Base-by-base conservation (phyloP, 1,284 basidiomycete genomes). In the Prillingera fragicola region DNA sequence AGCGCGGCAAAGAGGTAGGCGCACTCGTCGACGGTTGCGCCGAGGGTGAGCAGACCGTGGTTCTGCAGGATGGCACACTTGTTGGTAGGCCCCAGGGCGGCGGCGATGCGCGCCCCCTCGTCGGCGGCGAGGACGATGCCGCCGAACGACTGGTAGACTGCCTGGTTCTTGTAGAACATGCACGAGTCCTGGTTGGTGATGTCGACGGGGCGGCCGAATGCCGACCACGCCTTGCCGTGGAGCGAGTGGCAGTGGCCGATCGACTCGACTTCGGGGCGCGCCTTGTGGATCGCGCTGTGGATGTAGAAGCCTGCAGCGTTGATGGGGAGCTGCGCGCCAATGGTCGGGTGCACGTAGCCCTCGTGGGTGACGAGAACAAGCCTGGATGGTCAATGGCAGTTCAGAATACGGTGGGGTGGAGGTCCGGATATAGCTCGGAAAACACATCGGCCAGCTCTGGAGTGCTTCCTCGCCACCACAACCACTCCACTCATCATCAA, bases 231-330 rank as follows among this genome's bases (percentile, higher is more conserved):
- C 38, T 64, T 63, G 39, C 62, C 65, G 48, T 63, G 49, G 7
- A 62, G 63, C 3, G 77, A 78, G 62, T 84, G 82, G 23, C 79
- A 80, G 63, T 84, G 82, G 5, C 80, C 80, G 13, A 80, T 80
- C 27, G 80, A 80, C 26, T 78, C 58, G 22, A 82, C 74, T 54
- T 83, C 81, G 1, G 81, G 80, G 15, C 81, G 77, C 27, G 79
- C 78, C 26, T 73, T 69, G 57, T 82, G 80, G 45, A 82, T 75
- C 3, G 78, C 76, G 18, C 77, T 77, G 54, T 79, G 77, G 48
- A 76, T 75, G 51, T 74, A 75, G 60, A 74, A 79, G 5, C 77
- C 78, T 3, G 77, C 73, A 44, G 58, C 54, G 57, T 69, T 69
- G 57, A 70, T 67, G 3, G 66, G 65, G 9, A 59, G 51, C 46